Conservation (phyloP, 2,329 filamentous ascomycete genomes). For the Ilyonectria mors-panacis region DNA sequence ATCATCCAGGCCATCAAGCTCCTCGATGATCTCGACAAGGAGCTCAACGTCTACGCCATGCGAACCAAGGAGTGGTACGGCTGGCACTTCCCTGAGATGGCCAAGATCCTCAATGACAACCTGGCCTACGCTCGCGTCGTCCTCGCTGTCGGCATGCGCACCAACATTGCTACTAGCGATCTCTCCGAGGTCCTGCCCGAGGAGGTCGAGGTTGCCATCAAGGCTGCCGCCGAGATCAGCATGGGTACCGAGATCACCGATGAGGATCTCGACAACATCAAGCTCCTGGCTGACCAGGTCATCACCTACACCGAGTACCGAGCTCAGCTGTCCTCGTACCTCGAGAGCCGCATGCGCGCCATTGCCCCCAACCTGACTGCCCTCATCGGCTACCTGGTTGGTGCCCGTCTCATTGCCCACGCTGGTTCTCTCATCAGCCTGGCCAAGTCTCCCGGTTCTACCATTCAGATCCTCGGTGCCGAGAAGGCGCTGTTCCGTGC, state of each 20-base stretch:
- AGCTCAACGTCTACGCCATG: conserved; percentile 99
- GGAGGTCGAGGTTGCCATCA: conserved; percentile 92
- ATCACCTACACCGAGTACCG: conserved; percentile 94
- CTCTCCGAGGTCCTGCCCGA: conserved; percentile 94
- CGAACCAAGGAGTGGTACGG: conserved; percentile 99
- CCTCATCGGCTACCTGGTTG: conserved; percentile 93
- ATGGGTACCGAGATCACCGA: conserved; percentile 98
- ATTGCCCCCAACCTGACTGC: conserved; percentile 97
- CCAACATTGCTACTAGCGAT: conserved; percentile 82
- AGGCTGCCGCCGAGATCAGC: conserved; percentile 94
- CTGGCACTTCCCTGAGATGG: conserved; percentile 99
- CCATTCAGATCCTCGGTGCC: conserved; percentile 97
- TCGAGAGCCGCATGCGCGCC: conserved; percentile 94
- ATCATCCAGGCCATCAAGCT: conserved; percentile 97
- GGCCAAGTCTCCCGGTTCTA: conserved; percentile 94
- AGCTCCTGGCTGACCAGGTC: conserved; percentile 92
- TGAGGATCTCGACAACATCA: conserved; percentile 94
- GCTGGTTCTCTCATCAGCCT: conserved; percentile 94
- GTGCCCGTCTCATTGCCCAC: conserved; percentile 94
- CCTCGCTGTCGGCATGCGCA: conserved; percentile 89
- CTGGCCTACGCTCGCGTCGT: conserved; percentile 93
- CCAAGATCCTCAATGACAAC: conserved; percentile 97
- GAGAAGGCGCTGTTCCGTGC: conserved; percentile 99
- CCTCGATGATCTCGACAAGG: conserved; percentile 97
- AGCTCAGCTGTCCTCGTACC: conserved; percentile 87